A percentile compares a stretch with the other conserved stretches of the same genome.
Evolutionary conservation across 73 alveolate genomes (phyloP).

Genomic region (Breviolum minutum): DNA sequence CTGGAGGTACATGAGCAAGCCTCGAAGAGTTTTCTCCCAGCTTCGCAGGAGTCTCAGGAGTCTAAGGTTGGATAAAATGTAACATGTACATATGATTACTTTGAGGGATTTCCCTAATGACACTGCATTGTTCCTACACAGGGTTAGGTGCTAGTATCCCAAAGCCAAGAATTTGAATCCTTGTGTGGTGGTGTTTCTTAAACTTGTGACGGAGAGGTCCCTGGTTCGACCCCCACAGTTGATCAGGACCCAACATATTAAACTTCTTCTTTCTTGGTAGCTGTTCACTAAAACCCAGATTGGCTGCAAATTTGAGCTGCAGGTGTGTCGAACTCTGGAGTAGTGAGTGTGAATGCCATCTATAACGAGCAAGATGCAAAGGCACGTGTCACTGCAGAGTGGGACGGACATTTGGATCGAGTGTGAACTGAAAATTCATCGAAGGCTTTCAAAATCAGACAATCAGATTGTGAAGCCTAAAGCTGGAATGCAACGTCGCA

Average conservation of each 20-base stretch:
- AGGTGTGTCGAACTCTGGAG: conserved; percentile 77
- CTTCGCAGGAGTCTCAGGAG: conserved; percentile 30
- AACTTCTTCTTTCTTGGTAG: no score
- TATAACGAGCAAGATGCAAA: conserved; percentile 58
- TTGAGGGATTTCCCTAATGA: no score
- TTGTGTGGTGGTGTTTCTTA: no score
- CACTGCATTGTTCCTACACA: no score
- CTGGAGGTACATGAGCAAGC: conserved; percentile 47
- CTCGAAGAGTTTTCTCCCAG: conserved; percentile 16
- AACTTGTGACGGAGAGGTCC: no score
- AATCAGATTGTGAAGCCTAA: neutral
- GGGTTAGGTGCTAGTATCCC: no score
- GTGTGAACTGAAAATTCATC: no score
- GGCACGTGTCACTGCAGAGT: neutral
- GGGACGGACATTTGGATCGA: neutral
- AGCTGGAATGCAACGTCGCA: neutral
- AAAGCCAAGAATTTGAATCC: no score
- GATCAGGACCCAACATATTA: no score
- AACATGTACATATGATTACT: no score
- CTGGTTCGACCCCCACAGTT: no score
- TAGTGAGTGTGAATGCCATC: conserved; percentile 40
- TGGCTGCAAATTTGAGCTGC: neutral
- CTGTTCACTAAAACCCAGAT: neutral
- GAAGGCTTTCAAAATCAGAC: neutral
- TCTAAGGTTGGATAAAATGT: no score